Evolutionary conservation across 768 basidiomycete genomes (phyloP), one percentile per base, ranked within the genome.

Genomic region (Lentinula lateritia): DNA sequence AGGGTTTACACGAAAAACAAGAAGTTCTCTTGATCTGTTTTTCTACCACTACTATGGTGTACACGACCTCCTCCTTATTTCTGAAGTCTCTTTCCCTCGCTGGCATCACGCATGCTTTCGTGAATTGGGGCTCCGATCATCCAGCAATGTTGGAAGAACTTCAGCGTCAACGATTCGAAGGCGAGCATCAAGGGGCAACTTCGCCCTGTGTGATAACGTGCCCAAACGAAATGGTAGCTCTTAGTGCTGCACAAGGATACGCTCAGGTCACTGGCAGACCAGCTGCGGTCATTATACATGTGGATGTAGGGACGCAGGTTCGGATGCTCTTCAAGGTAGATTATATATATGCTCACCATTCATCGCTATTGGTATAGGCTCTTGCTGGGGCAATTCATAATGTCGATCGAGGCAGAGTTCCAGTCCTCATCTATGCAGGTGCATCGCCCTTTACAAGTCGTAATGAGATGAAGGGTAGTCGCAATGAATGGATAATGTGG

Each of bases 51-150:
- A 61, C 20, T 15, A 61, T 61, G 55, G 52, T 55, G 5, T 55
- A 61, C 13, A 89, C 87, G 0, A 78, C 84, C 3, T 86, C 86
- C 18, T 84, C 86, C 23, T 71, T 88, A 23, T 84, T 90, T 66
- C 74, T 90, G 10, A 74, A 81, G 45, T 73, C 85, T 0, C 78
- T 89, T 18, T 69, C 71, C 15, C 71, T 81, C 56, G 82, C 81
- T 1, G 86, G 86, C 2, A 83, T 90, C 39, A 87, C 85, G 0
- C 85, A 88, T 68, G 82, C 80, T 8, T 88, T 89, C 66, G 87
- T 85, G 16, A 90, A 90, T 73, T 89, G 89, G 85, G 89, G 89
- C 1, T 87, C 85, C 0, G 89, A 91, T 65, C 89, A 90, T 65
- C 86, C 88, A 0, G 88, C 83, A 0, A 69, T 91, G 13, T 77